Base-by-base conservation (phyloP, 2,329 filamentous ascomycete genomes). In the Sporothrix dimorphospora region DNA sequence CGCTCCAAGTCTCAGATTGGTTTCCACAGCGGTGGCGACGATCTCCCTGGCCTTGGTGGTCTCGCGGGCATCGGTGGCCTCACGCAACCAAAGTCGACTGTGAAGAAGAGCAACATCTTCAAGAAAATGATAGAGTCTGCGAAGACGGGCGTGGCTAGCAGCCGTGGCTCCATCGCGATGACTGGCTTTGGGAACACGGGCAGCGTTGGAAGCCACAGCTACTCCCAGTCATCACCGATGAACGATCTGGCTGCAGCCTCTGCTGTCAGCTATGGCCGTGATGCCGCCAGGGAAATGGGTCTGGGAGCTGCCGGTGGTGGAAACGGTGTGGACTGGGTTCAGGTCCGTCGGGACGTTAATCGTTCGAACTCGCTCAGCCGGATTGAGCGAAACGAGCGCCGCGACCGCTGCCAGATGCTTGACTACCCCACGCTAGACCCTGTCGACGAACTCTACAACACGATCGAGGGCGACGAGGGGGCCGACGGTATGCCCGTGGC, bases 81-180 rank as follows among this genome's bases (percentile, higher is more conserved):
- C 9, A 85, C 90, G 7, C 84, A 86, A 73, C 94, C 94, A 0
- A 92, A 94, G 81, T 86, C 90, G 0, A 19, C 69, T 1, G 94
- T 93, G 74, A 97, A 94, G 75, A 96, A 94, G 80, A 91, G 91
- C 74, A 95, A 94, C 66, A 71, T 98, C 78, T 96, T 98, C 85
- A 96, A 95, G 81, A 97, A 97, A 79, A 95, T 98, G 77, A 89
- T 98, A 40, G 94, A 97, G 75, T 94, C 93, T 2, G 95, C 94
- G 19, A 98, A 97, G 83, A 98, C 95, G 0, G 94, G 94, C 42
- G 94, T 97, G 45, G 95, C 95, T 1, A 97, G 90, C 79, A 94
- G 93, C 70, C 89, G 95, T 74, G 96, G 92, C 75, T 97, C 92
- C 75, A 93, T 98, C 75, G 92, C 91, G 2, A 88, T 89, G 42